Percentiles rank a stretch among this genome's conserved stretches.
Conservation (phyloP, 2,329 filamentous ascomycete genomes). For the Verticillium zaregamsianum region DNA sequence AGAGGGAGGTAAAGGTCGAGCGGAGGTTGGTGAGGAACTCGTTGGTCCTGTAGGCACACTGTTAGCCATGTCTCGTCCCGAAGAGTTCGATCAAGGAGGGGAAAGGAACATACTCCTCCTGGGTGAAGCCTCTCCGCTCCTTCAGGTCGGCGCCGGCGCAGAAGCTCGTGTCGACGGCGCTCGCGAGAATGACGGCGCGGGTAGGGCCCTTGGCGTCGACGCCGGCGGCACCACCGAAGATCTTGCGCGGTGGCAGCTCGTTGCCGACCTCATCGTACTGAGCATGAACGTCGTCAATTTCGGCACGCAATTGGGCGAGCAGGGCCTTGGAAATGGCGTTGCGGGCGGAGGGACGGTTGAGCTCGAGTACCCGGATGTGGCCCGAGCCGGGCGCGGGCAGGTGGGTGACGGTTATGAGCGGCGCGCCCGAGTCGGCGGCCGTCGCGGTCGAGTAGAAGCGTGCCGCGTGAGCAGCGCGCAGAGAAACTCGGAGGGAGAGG, state of each 20-base stretch:
- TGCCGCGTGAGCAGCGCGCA: constrained; percentile 15
- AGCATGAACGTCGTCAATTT: constrained; percentile 67
- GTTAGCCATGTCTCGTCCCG: constrained; percentile 2
- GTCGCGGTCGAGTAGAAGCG: constrained; percentile 40
- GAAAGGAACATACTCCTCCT: constrained; percentile 61
- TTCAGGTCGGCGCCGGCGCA: constrained; percentile 95
- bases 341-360: constrained; percentile 79
- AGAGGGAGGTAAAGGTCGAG: constrained; percentile 67
- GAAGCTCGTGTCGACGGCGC: constrained; percentile 81
- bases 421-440: constrained; percentile 28
- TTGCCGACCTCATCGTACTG: constrained; percentile 55
- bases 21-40: constrained; percentile 77
- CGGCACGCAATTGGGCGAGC: constrained; percentile 63
- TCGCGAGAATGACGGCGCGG: constrained; percentile 77
- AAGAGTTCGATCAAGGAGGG: neutral
- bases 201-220: constrained; percentile 54
- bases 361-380: constrained; percentile 80
- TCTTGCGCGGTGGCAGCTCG: constrained; percentile 37
- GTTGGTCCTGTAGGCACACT: constrained; percentile 55
- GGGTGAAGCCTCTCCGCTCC: constrained; percentile 72
- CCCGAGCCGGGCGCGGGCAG: constrained; percentile 75
- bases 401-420: constrained; percentile 66
- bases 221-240: constrained; percentile 41
- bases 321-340: constrained; percentile 87
- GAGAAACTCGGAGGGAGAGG: constrained; percentile 14